Base-by-base conservation (phyloP, 1,284 basidiomycete species). In the Ceratobasidium sp. region DNA sequence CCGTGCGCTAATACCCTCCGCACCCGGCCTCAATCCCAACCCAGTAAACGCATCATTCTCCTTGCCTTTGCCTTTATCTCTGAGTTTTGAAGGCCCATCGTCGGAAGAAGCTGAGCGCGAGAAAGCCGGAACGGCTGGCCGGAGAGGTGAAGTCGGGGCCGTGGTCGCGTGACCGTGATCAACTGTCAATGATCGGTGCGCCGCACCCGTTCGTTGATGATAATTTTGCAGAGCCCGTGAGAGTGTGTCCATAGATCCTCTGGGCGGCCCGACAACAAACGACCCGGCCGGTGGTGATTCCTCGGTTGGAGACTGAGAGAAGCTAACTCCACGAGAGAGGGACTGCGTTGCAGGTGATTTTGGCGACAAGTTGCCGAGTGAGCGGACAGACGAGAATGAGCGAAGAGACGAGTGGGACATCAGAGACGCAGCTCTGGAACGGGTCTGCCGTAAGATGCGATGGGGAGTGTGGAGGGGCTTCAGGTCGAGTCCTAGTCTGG, bases 311-410 rank as follows among this genome's bases (percentile, higher is more conserved):
- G 67, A 69, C 26, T 56, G 13, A 2, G n/a, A 54, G 26, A 61
- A 48, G 9, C 42, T 42, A 15, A 61, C 54, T 28, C 56, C 69
- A 46, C 26, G 69, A 12, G 69, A 71, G 13, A 71, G 44, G 40
- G 56, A 61, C 40, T 46, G 40, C 9, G 56, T 71, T 6, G 69
- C 69, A 28, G 54, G 69, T 61, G 69, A 71, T 71, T 71, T 71
- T 23, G 69, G 38, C 23, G 69, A 71, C 54, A 71, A 40, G n/a
- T 23, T 42, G 20, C 69, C 69, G 23, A 71, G 69, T 3, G 69
- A 71, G n/a, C 69, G 69, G 40, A 71, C 42, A 17, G 69, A 71
- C n/a, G 69, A 71, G 54, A 71, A 71, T 17, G 69, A 71, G 26
- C 69, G 56, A 12, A 71, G 57, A 33, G 69, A 71, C 20, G 69